Conservation (phyloP, 257 asterid species). For the Solanum peruvianum region DNA sequence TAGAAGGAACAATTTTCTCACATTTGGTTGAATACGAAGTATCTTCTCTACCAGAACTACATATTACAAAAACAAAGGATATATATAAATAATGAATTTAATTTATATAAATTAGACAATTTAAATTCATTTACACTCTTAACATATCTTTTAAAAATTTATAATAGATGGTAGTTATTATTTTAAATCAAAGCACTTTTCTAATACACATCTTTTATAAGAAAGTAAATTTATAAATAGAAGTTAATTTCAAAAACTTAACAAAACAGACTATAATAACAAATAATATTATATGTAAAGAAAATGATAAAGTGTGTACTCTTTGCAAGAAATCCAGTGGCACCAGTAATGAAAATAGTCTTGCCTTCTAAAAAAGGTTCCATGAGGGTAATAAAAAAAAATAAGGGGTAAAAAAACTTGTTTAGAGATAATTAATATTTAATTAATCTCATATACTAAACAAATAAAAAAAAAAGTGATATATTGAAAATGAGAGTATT, state of each 20-base stretch:
- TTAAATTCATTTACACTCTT: neutral
- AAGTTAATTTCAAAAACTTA: neutral
- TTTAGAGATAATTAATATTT: neutral
- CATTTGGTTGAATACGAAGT: slow-evolving; percentile 5
- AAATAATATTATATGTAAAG: neutral
- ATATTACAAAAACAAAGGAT: neutral
- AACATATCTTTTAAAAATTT: neutral
- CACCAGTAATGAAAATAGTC: slow-evolving; percentile 49
- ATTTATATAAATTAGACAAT: no score
- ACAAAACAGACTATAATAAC: neutral
- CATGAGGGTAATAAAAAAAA: slow-evolving; percentile 4
- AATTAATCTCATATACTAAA: neutral
- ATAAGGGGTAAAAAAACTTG: neutral
- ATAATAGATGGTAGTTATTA: neutral
- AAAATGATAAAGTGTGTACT: neutral
- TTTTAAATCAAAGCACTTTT: neutral
- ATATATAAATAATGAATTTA: neutral
- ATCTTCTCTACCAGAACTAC: slow-evolving; percentile 10
- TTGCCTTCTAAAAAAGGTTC: slow-evolving; percentile 32
- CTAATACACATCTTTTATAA: neutral
- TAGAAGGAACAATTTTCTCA: slow-evolving; percentile 5
- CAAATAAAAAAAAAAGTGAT: neutral
- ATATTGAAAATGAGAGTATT: neutral
- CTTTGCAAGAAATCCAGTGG: slow-evolving; percentile 53
- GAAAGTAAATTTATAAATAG: neutral